Base-by-base conservation (phyloP, 2,329 filamentous ascomycete genomes). In the Colletotrichum sp. region DNA sequence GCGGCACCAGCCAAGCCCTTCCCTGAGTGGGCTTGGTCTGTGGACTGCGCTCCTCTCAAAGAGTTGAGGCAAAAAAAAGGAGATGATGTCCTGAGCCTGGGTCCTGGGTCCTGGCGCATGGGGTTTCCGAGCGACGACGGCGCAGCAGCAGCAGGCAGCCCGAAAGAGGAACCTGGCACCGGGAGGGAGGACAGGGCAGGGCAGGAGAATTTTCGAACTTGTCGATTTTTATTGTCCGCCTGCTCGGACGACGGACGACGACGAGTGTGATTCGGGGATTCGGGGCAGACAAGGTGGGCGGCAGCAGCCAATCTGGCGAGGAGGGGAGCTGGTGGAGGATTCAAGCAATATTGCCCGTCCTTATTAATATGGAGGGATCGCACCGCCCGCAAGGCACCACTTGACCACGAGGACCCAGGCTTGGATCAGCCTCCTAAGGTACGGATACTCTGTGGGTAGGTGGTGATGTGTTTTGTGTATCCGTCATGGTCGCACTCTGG, bases 1-100 rank as follows among this genome's bases (percentile, higher is more conserved):
- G 73, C 57, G 70, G 70, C 73, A 73, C 69, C 65, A 63, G 73
- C 70, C 73, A 73, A 73, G 71, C 65, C 71, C 30, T 67, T 68
- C 26, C 70, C 34, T 68, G 63, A 30, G 69, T 64, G 57, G 39
- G 26, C 28, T 67, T 64, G 57, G 72, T 52, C 28, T 57, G 63
- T 32, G 63, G 32, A 48, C 60, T 55, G 32, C 34, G 69, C 30
- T 61, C 43, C 21, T 57, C 32, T 13, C 21, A 24, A 21, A 55
- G 24, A 34, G 21, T 15, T 24, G 43, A 26, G 21, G 32, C n/a
- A 43, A 52, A 34, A 26, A 67, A 67, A 28, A 63, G 24, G 28
- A 61, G n/a, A 26, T 16, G 21, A 39, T 9, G 30, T n/a, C 26
- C 34, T 66, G 52, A 61, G 7, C 18, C 8, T n/a, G 10, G 39